Evolutionary conservation across 192 early-diverging fungal genomes (phyloP).

Genomic region (Backusella morwellensis): DNA sequence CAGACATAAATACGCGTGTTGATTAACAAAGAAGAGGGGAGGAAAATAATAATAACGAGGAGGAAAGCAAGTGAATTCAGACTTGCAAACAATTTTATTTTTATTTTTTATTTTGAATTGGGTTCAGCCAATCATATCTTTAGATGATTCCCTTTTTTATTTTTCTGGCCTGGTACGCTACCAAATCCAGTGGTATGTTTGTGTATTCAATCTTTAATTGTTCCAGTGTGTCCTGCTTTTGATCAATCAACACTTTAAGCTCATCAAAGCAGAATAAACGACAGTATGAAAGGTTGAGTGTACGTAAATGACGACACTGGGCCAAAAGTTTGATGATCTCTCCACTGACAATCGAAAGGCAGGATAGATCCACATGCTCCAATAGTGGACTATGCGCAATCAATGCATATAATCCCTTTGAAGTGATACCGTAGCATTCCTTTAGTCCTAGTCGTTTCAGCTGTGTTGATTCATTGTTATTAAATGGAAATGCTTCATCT

Average conservation of each 20-base stretch:
- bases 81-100: not conserved
- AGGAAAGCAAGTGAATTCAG: not conserved
- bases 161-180: not conserved
- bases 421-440: not conserved
- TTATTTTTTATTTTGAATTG: not conserved
- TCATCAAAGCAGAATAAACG: not conserved
- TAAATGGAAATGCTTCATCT: not conserved
- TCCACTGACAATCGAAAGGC: not conserved
- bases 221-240: not conserved
- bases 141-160: constrained; percentile 1
- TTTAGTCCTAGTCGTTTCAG: not conserved
- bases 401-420: not conserved
- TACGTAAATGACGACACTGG: not conserved
- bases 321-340: not conserved
- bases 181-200: not conserved
- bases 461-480: not conserved
- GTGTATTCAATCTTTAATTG: not conserved
- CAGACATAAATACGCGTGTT: constrained; percentile 26
- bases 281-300: constrained; percentile 11
- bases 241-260: not conserved
- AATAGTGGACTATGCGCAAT: not conserved
- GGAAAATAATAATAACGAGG: not conserved
- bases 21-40: not conserved
- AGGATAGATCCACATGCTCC: not conserved
- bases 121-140: not conserved